Conservation (phyloP, 1,284 basidiomycete species). For the Lentinus polychrous region DNA sequence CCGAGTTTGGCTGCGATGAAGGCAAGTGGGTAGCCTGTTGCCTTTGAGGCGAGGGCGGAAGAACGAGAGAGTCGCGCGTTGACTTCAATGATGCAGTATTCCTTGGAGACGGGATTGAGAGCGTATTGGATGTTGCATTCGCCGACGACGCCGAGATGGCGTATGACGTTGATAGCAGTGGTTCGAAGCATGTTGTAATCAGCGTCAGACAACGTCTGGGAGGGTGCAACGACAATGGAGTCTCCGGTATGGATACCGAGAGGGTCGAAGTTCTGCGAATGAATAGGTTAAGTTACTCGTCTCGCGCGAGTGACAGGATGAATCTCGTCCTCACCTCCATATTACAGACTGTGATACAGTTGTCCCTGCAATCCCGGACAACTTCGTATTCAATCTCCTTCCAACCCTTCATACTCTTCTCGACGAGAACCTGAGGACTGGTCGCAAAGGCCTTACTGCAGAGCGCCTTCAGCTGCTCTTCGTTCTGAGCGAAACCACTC, state of each 20-base stretch:
- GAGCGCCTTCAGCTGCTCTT: constrained; percentile 79
- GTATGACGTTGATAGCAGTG: constrained; percentile 96
- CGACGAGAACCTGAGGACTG: constrained; percentile 93
- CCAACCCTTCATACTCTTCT: constrained; percentile 99
- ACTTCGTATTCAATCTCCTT: constrained; percentile 99
- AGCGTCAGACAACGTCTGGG: constrained; percentile 94
- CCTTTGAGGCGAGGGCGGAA: constrained; percentile 96
- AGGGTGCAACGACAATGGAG: constrained; percentile 98
- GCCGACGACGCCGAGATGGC: constrained; percentile 94
- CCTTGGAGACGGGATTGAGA: constrained; percentile 88
- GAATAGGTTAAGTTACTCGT: background rate
- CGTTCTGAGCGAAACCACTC: constrained; percentile 90
- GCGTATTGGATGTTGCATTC: constrained; percentile 99
- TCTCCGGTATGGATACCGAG: constrained; percentile 98
- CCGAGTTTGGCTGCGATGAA: constrained; percentile 99
- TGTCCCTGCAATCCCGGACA: constrained; percentile 95
- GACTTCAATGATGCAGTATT: constrained; percentile 99
- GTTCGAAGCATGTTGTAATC: constrained; percentile 99
- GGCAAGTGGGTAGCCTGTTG: constrained; percentile 96
- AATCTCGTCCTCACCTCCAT: constrained; percentile 77
- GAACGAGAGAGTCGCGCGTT: constrained; percentile 99
- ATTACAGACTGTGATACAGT: constrained; percentile 99
- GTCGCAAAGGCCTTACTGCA: constrained; percentile 95
- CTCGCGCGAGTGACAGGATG: background rate
- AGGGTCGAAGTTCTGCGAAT: constrained; percentile 89